Base-by-base conservation (phyloP, 2,329 filamentous ascomycete species). In the Pseudocercospora pini-densiflorae region DNA sequence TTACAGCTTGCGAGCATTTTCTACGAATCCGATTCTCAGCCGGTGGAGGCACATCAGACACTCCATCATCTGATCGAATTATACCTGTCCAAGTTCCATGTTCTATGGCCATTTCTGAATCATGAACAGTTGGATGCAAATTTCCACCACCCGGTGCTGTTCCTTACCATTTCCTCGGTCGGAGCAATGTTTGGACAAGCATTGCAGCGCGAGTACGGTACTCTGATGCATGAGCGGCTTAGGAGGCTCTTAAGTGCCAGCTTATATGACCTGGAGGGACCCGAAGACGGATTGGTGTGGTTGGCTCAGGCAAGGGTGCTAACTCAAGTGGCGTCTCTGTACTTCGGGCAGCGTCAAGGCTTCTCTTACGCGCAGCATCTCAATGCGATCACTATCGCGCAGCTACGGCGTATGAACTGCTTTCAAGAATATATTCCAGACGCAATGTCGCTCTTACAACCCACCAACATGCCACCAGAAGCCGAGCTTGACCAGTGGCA, bases 301-400 rank as follows among this genome's bases (percentile, higher is more conserved):
- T 55, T 68, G 8, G 68, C 63, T 9, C 68, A 70, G 54, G 62
- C 68, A 36, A 55, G 66, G 5, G 45, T 68, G 19, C 55, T 70
- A 23, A 70, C 65, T 3, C 68, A 70, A 43, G 62, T 66, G 2
- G 62, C 68, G 36, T 63, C 66, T 27, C 40, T 70, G 16, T 70
- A 70, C 61, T 70, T 70, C 58, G 68, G 66, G 9, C 68, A 70
- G 29, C 63, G 68, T n/a, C 65, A 68, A 58, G 65, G 65, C 49
- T 70, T 68, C 33, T 66, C 63, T 31, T 68, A 68, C 31, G 66
- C 68, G 29, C 68, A 70, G 62, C 68, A 68, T 58, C 59, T 70
- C 16, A 59, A 63, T 33, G 68, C 68, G 6, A 70, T 64, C 45
- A 66, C 66, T 12, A 62, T 68, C 24, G 65, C 66, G 8, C 66